Conservation (phyloP, 768 basidiomycete genomes). For the Mycena rosella region DNA sequence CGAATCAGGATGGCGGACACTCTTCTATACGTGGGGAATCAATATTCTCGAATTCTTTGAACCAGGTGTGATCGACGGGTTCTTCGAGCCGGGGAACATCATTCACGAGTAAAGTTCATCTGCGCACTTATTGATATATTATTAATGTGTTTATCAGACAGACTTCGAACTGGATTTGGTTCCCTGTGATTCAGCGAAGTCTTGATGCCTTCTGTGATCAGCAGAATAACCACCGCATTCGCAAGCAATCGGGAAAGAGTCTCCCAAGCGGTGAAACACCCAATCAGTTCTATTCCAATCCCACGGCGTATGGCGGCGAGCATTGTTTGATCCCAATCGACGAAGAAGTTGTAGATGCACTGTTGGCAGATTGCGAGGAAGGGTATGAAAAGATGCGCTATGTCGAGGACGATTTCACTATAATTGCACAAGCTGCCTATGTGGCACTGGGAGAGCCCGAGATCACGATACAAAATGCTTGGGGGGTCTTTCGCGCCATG, state of each 20-base stretch:
- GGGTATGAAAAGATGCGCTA: neutral
- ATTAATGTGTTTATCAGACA: neutral
- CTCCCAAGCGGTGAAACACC: slow-evolving; percentile 9
- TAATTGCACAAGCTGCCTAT: neutral
- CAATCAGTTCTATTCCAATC: neutral
- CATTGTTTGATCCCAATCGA: neutral
- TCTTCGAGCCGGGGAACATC: neutral
- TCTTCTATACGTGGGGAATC: slow-evolving; percentile 12
- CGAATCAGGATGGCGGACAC: slow-evolving; percentile 5
- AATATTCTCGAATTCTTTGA: neutral
- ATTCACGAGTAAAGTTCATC: neutral
- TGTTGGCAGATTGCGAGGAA: neutral
- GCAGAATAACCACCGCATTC: slow-evolving; percentile 2
- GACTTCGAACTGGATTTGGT: slow-evolving; percentile 6
- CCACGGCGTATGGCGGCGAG: neutral
- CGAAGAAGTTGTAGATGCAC: neutral
- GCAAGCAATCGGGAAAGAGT: neutral
- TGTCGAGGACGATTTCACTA: neutral
- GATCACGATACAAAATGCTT: neutral
- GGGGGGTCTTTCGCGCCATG: neutral
- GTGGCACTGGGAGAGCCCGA: neutral
- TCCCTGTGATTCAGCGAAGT: neutral
- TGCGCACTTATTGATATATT: neutral
- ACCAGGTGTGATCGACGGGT: neutral
- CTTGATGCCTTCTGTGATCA: neutral